phyloP scores from a whole-genome alignment of 805 yeast species.

The Suhomyces emberorum region DNA sequence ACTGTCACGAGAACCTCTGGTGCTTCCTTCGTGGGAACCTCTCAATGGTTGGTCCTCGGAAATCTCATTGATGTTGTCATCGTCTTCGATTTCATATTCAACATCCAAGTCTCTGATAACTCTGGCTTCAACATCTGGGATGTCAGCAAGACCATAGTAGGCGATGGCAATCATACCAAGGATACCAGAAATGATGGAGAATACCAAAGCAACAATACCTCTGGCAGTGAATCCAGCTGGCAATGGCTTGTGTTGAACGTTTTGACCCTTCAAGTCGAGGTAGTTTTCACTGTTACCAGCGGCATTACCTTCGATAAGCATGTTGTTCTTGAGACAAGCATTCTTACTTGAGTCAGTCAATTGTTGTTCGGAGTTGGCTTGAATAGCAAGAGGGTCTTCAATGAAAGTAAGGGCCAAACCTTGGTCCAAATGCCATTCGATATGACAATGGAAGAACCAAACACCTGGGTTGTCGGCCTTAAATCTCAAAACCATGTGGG shows the following conservation, averaged over 20 bases:
- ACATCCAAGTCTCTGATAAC: conserved; percentile 55
- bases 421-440: conserved; percentile 97
- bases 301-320: conserved; percentile 73
- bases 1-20: neutral
- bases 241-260: conserved; percentile 59
- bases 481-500: conserved; percentile 83
- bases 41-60: conserved; percentile 9
- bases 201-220: conserved; percentile 91
- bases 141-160: conserved; percentile 82
- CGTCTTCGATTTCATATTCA: conserved; percentile 40
- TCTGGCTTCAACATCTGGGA: conserved; percentile 62
- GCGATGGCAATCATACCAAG: conserved; percentile 76
- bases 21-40: conserved; percentile 1
- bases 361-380: conserved; percentile 46
- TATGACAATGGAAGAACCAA: conserved; percentile 98
- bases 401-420: conserved; percentile 80
- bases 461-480: conserved; percentile 95
- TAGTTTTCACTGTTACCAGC: conserved; percentile 71
- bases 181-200: conserved; percentile 82
- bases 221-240: conserved; percentile 92
- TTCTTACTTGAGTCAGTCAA: conserved; percentile 58
- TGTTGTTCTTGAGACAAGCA: conserved; percentile 57
- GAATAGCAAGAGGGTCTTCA: conserved; percentile 79
- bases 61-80: conserved; percentile 16
- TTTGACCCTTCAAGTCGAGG: conserved; percentile 71